A percentile compares a stretch with the other conserved stretches of the same genome.
phyloP scores from a whole-genome alignment of 179 eudicot genomes.

The Dionaea muscipula region DNA sequence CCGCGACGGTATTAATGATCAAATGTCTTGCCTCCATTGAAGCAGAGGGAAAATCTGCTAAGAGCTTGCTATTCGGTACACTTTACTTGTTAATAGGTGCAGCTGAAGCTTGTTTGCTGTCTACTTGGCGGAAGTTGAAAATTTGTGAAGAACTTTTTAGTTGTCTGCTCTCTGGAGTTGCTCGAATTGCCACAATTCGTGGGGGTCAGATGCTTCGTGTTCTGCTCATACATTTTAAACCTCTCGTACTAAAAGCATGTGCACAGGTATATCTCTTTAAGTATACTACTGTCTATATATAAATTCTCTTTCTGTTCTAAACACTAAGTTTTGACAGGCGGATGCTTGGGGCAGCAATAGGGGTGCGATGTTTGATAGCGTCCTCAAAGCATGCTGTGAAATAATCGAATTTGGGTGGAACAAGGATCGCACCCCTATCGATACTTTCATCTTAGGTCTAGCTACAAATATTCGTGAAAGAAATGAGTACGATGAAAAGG shows the following conservation, averaged over 20 bases:
- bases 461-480: slow-evolving; percentile 74
- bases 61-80: slow-evolving; percentile 58
- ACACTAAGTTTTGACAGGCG: slow-evolving; percentile 44
- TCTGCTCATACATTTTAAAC: slow-evolving; percentile 80
- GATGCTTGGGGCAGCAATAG: slow-evolving; percentile 68
- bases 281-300: slow-evolving; percentile 1
- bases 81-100: slow-evolving; percentile 68
- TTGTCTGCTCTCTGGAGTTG: slow-evolving; percentile 67
- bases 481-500: slow-evolving; percentile 87
- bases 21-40: slow-evolving; percentile 52
- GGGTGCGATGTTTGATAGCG: slow-evolving; percentile 84
- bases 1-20: slow-evolving; percentile 52
- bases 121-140: slow-evolving; percentile 79
- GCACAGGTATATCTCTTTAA: slow-evolving; percentile 44
- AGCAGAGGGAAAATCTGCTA: slow-evolving; percentile 61
- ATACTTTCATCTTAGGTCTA: slow-evolving; percentile 81
- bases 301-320: not conserved
- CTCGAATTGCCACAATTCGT: slow-evolving; percentile 65
- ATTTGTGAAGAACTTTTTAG: slow-evolving; percentile 84
- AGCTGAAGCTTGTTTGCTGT: slow-evolving; percentile 73
- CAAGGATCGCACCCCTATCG: slow-evolving; percentile 80
- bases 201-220: slow-evolving; percentile 80
- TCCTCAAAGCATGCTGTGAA: slow-evolving; percentile 68
- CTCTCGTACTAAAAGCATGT: slow-evolving; percentile 73
- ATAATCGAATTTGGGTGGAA: slow-evolving; percentile 79